Conservation (phyloP, 225 moss, liverwort and hornwort genomes). For the Anthoceros angustus region DNA sequence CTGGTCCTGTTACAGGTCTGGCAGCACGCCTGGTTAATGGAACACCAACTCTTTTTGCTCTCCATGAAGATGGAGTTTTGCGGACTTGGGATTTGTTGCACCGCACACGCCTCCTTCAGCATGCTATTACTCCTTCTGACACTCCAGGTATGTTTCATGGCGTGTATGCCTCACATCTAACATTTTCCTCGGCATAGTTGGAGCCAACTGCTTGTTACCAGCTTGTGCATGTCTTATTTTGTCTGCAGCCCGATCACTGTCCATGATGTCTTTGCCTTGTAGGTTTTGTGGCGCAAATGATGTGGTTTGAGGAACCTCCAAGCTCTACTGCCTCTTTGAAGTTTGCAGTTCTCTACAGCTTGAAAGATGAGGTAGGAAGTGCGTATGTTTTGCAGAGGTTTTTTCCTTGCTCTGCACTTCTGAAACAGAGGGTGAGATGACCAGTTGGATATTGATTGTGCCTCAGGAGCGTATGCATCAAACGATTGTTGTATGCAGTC, state of each 20-base stretch:
- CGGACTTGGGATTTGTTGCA: slow-evolving; percentile 73
- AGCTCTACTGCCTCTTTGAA: slow-evolving; percentile 27
- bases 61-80: slow-evolving; percentile 71
- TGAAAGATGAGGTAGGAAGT: slow-evolving; percentile 6
- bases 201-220: neutral
- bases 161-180: neutral
- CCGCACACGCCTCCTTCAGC: slow-evolving; percentile 53
- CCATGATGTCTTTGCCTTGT: slow-evolving; percentile 11
- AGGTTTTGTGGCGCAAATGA: slow-evolving; percentile 38
- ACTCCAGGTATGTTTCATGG: slow-evolving; percentile 26
- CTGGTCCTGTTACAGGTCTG: slow-evolving; percentile 52
- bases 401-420: neutral
- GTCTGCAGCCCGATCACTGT: slow-evolving; percentile 4
- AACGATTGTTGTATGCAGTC: slow-evolving; percentile 43
- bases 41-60: slow-evolving; percentile 41
- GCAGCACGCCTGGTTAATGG: slow-evolving; percentile 36
- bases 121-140: slow-evolving; percentile 36
- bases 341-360: slow-evolving; percentile 41
- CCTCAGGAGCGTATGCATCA: slow-evolving; percentile 36
- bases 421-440: slow-evolving; percentile 4
- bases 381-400: too few species aligned
- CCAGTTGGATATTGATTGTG: slow-evolving; percentile 6
- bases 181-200: neutral
- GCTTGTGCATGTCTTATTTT: neutral
- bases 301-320: slow-evolving; percentile 64